These are phyloP conservation scores for Pharus latifolius DNA, from an alignment of 176 grass and related monocot genomes.

Conservation along the genomic window DNA sequence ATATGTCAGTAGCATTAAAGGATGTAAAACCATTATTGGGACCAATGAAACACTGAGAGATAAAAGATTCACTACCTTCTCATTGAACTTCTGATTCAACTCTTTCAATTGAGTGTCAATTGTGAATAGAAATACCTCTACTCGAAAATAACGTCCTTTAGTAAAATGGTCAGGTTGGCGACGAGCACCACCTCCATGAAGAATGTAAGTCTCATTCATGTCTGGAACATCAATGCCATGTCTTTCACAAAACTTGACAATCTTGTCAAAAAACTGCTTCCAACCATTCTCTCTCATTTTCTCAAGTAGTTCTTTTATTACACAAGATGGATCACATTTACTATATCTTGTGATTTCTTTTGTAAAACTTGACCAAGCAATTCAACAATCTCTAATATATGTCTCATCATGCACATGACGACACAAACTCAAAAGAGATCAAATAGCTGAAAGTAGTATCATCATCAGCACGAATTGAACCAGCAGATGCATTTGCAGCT, in stretches of 20 bases:
- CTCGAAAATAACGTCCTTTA: background rate
- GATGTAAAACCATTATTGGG: background rate
- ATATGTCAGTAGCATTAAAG: background rate
- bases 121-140: background rate
- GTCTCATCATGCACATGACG: background rate
- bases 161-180: background rate
- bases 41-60: background rate
- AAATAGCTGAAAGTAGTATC: background rate
- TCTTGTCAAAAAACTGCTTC: background rate
- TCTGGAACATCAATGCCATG: background rate
- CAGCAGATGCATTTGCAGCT: background rate
- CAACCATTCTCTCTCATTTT: background rate
- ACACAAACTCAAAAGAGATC: conserved; percentile 22
- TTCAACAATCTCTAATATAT: background rate
- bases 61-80: background rate
- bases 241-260: background rate
- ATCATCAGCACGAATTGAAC: background rate
- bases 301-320: background rate
- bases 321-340: background rate
- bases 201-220: background rate
- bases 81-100: no score
- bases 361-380: no score
- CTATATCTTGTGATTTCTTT: background rate
- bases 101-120: background rate
- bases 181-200: background rate